Conservation (phyloP, 805 yeast species). For the Ogataea methanolica region DNA sequence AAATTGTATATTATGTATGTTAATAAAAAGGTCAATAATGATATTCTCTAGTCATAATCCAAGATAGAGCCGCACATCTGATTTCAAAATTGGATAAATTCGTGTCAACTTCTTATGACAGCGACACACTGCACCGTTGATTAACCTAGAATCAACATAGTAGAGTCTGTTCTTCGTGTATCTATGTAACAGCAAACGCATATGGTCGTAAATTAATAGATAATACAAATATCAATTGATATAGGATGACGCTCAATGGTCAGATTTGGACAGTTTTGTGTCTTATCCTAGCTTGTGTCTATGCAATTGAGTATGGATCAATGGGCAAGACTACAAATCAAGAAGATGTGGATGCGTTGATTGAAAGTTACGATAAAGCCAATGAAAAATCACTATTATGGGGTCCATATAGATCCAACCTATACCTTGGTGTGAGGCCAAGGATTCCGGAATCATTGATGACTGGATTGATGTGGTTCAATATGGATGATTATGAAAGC, state of each 20-base stretch:
- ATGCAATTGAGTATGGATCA: conserved; percentile 5
- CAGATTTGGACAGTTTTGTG: conserved; percentile 1
- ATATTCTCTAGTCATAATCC: too few species aligned
- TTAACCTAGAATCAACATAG: too few species aligned
- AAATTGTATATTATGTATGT: conserved; percentile 1
- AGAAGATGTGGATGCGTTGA: conserved; percentile 7
- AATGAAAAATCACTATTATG: conserved; percentile 59
- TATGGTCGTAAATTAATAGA: background rate
- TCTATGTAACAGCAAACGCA: background rate
- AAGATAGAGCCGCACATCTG: too few species aligned
- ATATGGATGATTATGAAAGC: conserved; percentile 52
- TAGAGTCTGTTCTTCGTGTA: too few species aligned
- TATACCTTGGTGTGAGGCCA: conserved; percentile 84
- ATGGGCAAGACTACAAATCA: conserved; percentile 2
- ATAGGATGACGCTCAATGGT: background rate
- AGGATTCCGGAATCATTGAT: conserved; percentile 69
- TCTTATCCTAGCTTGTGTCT: background rate
- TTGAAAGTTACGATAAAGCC: conserved; percentile 28
- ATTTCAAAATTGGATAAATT: too few species aligned
- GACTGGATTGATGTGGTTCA: conserved; percentile 87
- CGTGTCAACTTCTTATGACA: too few species aligned
- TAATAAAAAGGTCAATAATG: conserved; percentile 1
- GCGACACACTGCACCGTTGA: too few species aligned
- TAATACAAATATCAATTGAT: background rate
- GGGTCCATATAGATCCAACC: conserved; percentile 91